phyloP scores from a whole-genome alignment of 2,329 filamentous ascomycete genomes.

The Fusarium liriodendri region DNA sequence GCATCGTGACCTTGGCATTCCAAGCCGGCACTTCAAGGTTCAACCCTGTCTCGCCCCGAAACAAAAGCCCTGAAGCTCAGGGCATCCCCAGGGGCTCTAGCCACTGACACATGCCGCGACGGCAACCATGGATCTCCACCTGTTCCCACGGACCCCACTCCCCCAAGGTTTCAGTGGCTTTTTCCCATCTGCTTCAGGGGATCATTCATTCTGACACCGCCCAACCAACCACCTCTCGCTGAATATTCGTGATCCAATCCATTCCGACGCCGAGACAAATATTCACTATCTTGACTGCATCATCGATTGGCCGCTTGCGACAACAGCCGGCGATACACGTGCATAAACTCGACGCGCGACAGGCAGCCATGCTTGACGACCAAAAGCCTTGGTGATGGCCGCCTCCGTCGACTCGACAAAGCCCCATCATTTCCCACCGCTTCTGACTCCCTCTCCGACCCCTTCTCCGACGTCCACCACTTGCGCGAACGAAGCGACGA shows the following conservation, averaged over 20 bases:
- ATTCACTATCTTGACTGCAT: slow-evolving; percentile 6
- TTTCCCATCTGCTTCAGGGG: slow-evolving; percentile 23
- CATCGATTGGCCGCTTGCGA: background rate
- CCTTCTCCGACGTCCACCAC: slow-evolving; percentile 21
- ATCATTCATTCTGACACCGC: slow-evolving; percentile 32
- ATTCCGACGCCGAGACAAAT: background rate
- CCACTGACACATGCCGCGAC: slow-evolving; percentile 26
- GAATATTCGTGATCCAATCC: slow-evolving; percentile 3
- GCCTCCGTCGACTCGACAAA: slow-evolving; percentile 38
- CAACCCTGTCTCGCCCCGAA: slow-evolving; percentile 9
- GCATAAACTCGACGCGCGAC: background rate
- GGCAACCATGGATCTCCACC: background rate
- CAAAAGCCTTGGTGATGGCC: slow-evolving; percentile 42
- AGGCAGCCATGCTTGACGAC: slow-evolving; percentile 33
- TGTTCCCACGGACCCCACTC: slow-evolving; percentile 12
- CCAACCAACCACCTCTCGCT: slow-evolving; percentile 10
- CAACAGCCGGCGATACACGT: background rate
- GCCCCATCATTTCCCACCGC: slow-evolving; percentile 34
- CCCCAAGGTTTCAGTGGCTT: slow-evolving; percentile 33
- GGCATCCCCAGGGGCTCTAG: slow-evolving; percentile 16
- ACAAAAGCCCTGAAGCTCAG: slow-evolving; percentile 6
- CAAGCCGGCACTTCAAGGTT: background rate
- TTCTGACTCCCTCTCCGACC: slow-evolving; percentile 13
- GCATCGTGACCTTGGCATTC: background rate
- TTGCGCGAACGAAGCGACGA: slow-evolving; percentile 16